Base-by-base conservation (phyloP, 352 stramenopile genomes). In the Thalassiosira hispida region DNA sequence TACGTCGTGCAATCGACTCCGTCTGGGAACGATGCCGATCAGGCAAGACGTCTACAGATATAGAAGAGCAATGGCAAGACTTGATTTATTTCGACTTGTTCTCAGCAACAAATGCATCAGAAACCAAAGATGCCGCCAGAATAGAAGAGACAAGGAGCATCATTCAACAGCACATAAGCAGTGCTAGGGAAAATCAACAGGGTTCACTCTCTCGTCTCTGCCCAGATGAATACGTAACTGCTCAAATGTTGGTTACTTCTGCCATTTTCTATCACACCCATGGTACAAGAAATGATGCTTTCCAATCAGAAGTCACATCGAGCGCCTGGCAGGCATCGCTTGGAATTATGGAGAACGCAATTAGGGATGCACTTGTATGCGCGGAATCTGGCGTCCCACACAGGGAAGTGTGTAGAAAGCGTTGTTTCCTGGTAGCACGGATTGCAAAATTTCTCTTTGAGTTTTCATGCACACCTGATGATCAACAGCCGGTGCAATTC, bases 311-410 rank as follows among this genome's bases (percentile, higher is more conserved):
- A 44, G 38, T 64, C 59, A 51, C 83, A 38, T 20, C 74, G 18
- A 42, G 70, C 46, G 63, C 88, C 20, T 89, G 81, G 73, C 44
- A 42, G 52, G 27, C 44, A 65, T 84, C 84, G 52, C 60, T 83
- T 27, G 75, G 78, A 23, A 84, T 93, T 31, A 81, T 94, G 71
- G 89, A 94, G 55, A 77, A 79, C 83, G 83, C 79, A 74, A 76
- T 92, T 2, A 78, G 89, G 11, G 55, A 80, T 47, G 65, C 85
- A 80, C 61, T 84, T 3, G n/a, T 49, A 9, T 14, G 12, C 52
- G 31, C 67, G 11, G 38, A 65, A 53, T 23, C 47, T 29, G 66
- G 56, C 23, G 33, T 70, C 38, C 47, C 35, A 40, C 61, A 29
- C 18, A 84, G 55, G 40, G 22, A 66, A 57, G 63, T 72, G 31